These are phyloP conservation scores for Ceratobasidium sp. DNA, from an alignment of 1,284 basidiomycete species.

Conservation along the genomic window DNA sequence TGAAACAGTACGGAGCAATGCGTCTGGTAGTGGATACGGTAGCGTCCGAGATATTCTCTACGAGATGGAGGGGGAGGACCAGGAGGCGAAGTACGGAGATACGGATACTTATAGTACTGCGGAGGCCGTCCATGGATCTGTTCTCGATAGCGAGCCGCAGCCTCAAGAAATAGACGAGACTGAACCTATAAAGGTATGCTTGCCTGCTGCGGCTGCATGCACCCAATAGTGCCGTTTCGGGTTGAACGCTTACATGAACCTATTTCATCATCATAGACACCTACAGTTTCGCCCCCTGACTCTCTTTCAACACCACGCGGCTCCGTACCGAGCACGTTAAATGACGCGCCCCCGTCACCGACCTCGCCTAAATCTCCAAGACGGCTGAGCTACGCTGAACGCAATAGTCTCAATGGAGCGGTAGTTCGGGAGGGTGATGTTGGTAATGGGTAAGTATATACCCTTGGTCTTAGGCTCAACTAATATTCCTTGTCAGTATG, in stretches of 20 bases:
- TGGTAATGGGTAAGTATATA: constrained; percentile 67
- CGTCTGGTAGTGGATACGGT: constrained; percentile 70
- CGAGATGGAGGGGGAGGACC: constrained; percentile 53
- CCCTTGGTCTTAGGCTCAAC: neutral
- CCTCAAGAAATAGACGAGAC: constrained; percentile 18
- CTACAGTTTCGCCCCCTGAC: constrained; percentile 38
- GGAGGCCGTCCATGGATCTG: constrained; percentile 31
- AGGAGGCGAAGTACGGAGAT: constrained; percentile 47
- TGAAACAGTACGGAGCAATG: constrained; percentile 77
- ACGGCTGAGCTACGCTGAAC: constrained; percentile 77
- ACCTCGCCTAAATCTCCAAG: constrained; percentile 58
- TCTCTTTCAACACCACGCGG: constrained; percentile 21
- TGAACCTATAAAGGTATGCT: constrained; percentile 28
- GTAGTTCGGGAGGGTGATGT: constrained; percentile 82
- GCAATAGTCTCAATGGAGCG: constrained; percentile 75
- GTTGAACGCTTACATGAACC: constrained; percentile 34
- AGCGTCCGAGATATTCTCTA: constrained; percentile 53
- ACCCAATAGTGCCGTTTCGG: constrained; percentile 44
- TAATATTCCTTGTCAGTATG: constrained; percentile 54
- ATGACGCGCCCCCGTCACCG: constrained; percentile 11
- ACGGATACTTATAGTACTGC: constrained; percentile 17
- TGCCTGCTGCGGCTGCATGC: constrained; percentile 47
- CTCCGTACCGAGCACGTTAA: neutral
- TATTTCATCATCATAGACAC: constrained; percentile 46
- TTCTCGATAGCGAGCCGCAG: constrained; percentile 20